A percentile compares a stretch with the other conserved stretches of the same genome.
Conservation (phyloP, 1,139 yeast genomes). For the Yamadazyma triangularis region DNA sequence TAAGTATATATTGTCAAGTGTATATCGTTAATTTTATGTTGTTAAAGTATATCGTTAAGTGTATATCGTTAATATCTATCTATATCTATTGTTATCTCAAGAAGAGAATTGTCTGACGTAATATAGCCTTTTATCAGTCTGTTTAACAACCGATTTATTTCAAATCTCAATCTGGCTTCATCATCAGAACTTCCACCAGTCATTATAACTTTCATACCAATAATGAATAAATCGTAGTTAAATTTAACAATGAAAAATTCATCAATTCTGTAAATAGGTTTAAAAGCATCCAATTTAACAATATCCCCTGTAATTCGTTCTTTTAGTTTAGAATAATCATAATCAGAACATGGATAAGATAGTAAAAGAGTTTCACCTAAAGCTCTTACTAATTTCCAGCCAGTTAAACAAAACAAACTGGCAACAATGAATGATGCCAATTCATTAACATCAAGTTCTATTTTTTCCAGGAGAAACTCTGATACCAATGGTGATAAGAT, state of each 20-base stretch:
- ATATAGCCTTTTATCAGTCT: conserved; percentile 17
- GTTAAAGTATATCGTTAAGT: too few relatives aligned
- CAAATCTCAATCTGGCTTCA: conserved; percentile 53
- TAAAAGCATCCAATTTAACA: conserved; percentile 45
- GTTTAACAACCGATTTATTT: conserved; percentile 46
- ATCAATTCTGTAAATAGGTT: conserved; percentile 42
- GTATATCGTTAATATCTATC: conserved; percentile 33
- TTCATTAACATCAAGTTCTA: conserved; percentile 42
- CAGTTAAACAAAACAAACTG: conserved; percentile 44
- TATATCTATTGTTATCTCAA: conserved; percentile 63
- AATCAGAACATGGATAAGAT: conserved; percentile 46
- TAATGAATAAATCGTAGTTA: conserved; percentile 54
- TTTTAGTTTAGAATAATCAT: conserved; percentile 35
- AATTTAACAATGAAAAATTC: conserved; percentile 56
- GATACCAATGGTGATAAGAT: conserved; percentile 33
- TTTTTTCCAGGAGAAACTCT: conserved; percentile 19
- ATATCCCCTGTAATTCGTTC: conserved; percentile 34
- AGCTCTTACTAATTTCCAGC: conserved; percentile 50
- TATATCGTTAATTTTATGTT: too few relatives aligned
- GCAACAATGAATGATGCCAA: conserved; percentile 50
- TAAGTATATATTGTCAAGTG: too few relatives aligned
- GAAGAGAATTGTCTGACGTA: conserved; percentile 23
- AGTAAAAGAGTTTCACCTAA: conserved; percentile 51
- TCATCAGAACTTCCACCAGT: conserved; percentile 69
- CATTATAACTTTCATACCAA: conserved; percentile 53